A percentile compares a stretch with the other conserved stretches of the same genome.
phyloP scores from a whole-genome alignment of 2,329 filamentous ascomycete genomes.

The Beauveria australis region DNA sequence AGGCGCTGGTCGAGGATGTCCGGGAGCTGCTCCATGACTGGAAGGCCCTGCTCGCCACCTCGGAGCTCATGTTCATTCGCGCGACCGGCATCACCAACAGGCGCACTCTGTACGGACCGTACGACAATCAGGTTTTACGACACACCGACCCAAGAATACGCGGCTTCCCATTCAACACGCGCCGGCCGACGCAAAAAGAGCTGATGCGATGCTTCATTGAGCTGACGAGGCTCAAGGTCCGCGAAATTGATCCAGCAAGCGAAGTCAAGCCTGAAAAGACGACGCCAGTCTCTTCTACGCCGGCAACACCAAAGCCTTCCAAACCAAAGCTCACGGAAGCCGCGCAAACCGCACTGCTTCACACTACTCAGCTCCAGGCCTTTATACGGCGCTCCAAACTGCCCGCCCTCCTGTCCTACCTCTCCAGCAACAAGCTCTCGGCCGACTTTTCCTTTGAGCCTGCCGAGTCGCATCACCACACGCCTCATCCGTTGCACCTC shows the following conservation, averaged over 20 bases:
- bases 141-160: slow-evolving; percentile 73
- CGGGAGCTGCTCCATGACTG: slow-evolving; percentile 73
- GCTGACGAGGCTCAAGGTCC: slow-evolving; percentile 81
- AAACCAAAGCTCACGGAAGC: slow-evolving; percentile 67
- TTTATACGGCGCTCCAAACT: slow-evolving; percentile 85
- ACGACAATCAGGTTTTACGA: slow-evolving; percentile 77
- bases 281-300: slow-evolving; percentile 24
- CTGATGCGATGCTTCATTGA: slow-evolving; percentile 93
- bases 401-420: slow-evolving; percentile 75
- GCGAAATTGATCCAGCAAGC: slow-evolving; percentile 62
- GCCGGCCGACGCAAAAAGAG: slow-evolving; percentile 85
- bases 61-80: slow-evolving; percentile 79
- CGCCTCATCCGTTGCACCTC: slow-evolving; percentile 76
- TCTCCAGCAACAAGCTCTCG: slow-evolving; percentile 65
- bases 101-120: slow-evolving; percentile 80
- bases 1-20: slow-evolving; percentile 81
- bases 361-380: slow-evolving; percentile 83
- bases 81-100: slow-evolving; percentile 83
- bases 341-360: slow-evolving; percentile 72
- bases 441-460: slow-evolving; percentile 71
- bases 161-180: slow-evolving; percentile 87
- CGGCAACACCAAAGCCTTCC: slow-evolving; percentile 38
- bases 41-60: slow-evolving; percentile 75
- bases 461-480: slow-evolving; percentile 63
- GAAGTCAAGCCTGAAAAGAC: slow-evolving; percentile 36